Evolutionary conservation across 768 basidiomycete genomes (phyloP).

Genomic region (Rhodocollybia butyracea): DNA sequence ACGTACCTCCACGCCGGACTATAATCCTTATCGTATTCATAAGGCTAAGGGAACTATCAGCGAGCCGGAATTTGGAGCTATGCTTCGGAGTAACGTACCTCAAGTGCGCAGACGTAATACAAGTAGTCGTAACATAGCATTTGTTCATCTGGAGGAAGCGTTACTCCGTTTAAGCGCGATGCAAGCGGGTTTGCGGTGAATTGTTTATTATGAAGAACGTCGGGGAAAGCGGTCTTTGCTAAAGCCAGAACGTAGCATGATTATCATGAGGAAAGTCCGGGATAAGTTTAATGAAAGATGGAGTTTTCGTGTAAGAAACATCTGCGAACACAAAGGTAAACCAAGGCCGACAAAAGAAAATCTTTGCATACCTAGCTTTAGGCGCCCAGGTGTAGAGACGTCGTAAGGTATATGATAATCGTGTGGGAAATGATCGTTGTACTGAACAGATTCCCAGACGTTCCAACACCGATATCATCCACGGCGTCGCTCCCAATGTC

Average conservation of each 20-base stretch:
- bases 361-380: constrained; percentile 38
- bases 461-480: constrained; percentile 59
- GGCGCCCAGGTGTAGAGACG: constrained; percentile 32
- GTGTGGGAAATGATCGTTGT: constrained; percentile 36
- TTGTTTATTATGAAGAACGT: constrained; percentile 30
- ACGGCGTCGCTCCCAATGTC: constrained; percentile 32
- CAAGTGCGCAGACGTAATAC: constrained; percentile 45
- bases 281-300: constrained; percentile 45
- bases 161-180: constrained; percentile 36
- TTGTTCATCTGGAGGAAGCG: constrained; percentile 50
- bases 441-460: constrained; percentile 45
- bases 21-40: constrained; percentile 54
- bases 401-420: no score
- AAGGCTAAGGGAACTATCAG: constrained; percentile 33
- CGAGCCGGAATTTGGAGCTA: not conserved
- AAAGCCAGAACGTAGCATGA: constrained; percentile 43
- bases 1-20: constrained; percentile 58
- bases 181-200: constrained; percentile 36
- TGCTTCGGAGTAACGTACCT: constrained; percentile 28
- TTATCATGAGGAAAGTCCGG: constrained; percentile 42
- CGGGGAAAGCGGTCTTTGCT: constrained; percentile 44
- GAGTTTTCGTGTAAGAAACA: constrained; percentile 49
- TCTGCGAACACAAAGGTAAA: constrained; percentile 28
- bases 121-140: constrained; percentile 51
- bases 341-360: not conserved